Percentiles rank a stretch among this genome's conserved stretches.
Evolutionary conservation across 352 stramenopile genomes (phyloP).

Genomic region (Thraustochytrium sp.): DNA sequence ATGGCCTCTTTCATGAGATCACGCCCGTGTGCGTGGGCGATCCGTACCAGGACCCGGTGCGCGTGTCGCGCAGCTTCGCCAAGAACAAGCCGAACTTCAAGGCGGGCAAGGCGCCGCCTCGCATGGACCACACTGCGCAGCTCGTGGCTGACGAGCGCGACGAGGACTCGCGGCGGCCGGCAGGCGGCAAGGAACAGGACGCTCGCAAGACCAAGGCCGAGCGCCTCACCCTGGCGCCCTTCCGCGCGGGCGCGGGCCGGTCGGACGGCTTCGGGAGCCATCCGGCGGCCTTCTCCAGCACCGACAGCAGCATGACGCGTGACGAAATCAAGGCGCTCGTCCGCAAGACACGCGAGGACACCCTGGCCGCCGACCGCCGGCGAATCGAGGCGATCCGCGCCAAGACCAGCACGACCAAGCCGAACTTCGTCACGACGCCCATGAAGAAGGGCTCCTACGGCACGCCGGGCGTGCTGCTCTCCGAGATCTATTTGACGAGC

Average conservation of each 20-base stretch:
- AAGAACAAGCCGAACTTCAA: slow-evolving; percentile 32
- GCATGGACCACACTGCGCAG: not conserved
- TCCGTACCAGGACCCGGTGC: slow-evolving; percentile 17
- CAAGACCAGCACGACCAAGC: not conserved
- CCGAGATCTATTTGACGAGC: slow-evolving; percentile 18
- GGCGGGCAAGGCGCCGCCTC: not conserved
- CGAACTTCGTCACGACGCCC: not conserved
- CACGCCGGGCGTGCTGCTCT: not conserved
- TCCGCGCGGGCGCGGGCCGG: not conserved
- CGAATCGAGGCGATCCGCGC: not conserved
- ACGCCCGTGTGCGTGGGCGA: slow-evolving; percentile 32
- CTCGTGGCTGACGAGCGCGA: too few relatives aligned
- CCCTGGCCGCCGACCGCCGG: not conserved
- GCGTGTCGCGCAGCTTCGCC: slow-evolving; percentile 12
- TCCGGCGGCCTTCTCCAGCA: not conserved
- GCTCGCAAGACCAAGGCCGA: not conserved
- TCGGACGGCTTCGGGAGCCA: not conserved
- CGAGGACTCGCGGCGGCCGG: too few relatives aligned
- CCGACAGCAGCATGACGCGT: not conserved
- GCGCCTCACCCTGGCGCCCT: not conserved
- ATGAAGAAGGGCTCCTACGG: slow-evolving; percentile 32
- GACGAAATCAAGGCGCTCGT: not conserved
- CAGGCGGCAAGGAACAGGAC: not conserved
- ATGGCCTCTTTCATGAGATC: slow-evolving; percentile 35
- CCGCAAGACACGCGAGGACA: not conserved